Conservation (phyloP, 768 basidiomycete genomes). For the Agaricus sinodeliciosus region DNA sequence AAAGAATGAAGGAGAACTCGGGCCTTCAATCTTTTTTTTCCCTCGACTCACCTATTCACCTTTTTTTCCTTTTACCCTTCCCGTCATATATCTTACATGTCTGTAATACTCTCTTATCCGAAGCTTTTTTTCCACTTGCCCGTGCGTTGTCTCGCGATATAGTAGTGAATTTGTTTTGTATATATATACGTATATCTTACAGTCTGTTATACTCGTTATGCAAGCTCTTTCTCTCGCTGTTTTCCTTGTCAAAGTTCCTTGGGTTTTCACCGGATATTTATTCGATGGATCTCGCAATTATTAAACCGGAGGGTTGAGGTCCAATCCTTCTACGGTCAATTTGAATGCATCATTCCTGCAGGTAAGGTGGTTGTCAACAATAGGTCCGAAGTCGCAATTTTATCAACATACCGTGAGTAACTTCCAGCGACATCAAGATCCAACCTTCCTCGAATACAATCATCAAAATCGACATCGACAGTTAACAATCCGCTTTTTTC, state of each 20-base stretch:
- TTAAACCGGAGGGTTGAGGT: background rate
- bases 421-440: conserved; percentile 59
- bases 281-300: background rate
- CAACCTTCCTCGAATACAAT: conserved; percentile 50
- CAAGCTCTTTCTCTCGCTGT: no score
- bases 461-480: conserved; percentile 54
- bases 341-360: conserved; percentile 38
- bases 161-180: no score
- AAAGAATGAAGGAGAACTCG: conserved; percentile 14
- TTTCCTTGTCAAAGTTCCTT: no score
- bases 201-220: no score
- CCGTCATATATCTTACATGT: background rate
- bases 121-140: no score
- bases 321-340: background rate
- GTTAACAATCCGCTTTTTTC: conserved; percentile 40
- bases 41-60: background rate
- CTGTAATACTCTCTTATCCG: no score
- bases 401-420: conserved; percentile 34
- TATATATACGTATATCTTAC: no score
- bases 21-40: background rate
- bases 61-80: background rate
- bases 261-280: no score
- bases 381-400: background rate
- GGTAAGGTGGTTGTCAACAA: background rate
- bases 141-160: no score